Conservation (phyloP, 78 protist species). For the Pelomyxa schiedti region DNA sequence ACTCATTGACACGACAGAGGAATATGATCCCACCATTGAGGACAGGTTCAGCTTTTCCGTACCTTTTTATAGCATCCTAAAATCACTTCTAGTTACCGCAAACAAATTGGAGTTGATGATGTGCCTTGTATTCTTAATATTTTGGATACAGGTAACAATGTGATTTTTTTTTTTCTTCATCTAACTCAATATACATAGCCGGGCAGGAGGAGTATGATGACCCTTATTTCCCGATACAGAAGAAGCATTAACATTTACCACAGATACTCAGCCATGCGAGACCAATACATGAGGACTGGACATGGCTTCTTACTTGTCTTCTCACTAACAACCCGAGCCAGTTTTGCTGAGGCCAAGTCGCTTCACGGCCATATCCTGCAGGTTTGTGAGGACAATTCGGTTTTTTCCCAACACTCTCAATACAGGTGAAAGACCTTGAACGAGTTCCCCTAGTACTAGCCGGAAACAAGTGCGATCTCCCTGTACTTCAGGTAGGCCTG, state of each 20-base stretch:
- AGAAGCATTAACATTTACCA: too few species aligned
- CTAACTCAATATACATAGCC: too few species aligned
- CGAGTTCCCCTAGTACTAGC: conserved; percentile 6
- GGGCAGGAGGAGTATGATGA: conserved; percentile 92
- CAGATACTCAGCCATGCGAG: conserved; percentile 74
- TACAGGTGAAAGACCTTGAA: conserved; percentile 4
- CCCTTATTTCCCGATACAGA: too few species aligned
- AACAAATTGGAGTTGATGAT: conserved; percentile 69
- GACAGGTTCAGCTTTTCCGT: too few species aligned
- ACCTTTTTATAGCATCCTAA: too few species aligned
- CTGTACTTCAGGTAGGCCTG: too few species aligned
- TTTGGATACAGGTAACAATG: too few species aligned
- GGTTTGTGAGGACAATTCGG: too few species aligned
- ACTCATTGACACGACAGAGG: too few species aligned
- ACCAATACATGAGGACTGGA: conserved; percentile 63
- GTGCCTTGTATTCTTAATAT: conserved; percentile 67
- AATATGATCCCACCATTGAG: conserved; percentile 70
- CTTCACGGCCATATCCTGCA: conserved; percentile 1
- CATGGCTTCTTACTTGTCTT: conserved; percentile 17
- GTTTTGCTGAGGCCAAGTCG: neutral
- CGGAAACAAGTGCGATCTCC: conserved; percentile 17
- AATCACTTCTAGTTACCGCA: too few species aligned
- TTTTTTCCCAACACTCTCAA: too few species aligned
- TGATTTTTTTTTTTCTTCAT: too few species aligned
- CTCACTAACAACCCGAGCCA: neutral